Percentiles rank a stretch among this genome's conserved stretches.
Conservation (phyloP, 352 stramenopile genomes). For the Phytophthora macrochlamydospora region DNA sequence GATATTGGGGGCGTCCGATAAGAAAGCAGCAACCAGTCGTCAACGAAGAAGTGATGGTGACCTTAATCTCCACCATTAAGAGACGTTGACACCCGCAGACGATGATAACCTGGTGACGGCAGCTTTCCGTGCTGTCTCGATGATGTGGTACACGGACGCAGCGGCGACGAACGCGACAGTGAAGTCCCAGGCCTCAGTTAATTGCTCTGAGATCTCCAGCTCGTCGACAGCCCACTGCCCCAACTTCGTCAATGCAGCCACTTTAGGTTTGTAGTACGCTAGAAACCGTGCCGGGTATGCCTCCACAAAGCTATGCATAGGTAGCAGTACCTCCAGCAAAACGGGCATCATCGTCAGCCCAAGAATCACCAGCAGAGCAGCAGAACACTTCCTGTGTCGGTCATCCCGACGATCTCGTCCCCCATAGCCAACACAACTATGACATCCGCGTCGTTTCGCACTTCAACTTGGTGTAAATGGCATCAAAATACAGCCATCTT, state of each 20-base stretch:
- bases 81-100: slow-evolving; percentile 2
- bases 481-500: neutral
- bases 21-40: neutral
- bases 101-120: slow-evolving; percentile 4
- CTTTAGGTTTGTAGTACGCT: slow-evolving; percentile 42
- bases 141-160: slow-evolving; percentile 39
- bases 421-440: neutral
- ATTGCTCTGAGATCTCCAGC: slow-evolving; percentile 31
- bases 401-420: neutral
- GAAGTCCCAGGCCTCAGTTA: slow-evolving; percentile 39
- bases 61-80: neutral
- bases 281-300: slow-evolving; percentile 36
- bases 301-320: slow-evolving; percentile 16
- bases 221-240: slow-evolving; percentile 9
- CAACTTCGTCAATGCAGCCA: slow-evolving; percentile 7
- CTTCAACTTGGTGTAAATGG: neutral
- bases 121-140: slow-evolving; percentile 26
- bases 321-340: slow-evolving; percentile 9
- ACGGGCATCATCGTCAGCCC: slow-evolving; percentile 2
- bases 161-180: slow-evolving; percentile 35
- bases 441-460: slow-evolving; percentile 1
- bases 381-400: neutral
- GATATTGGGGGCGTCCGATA: slow-evolving; percentile 6
- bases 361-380: slow-evolving; percentile 6
- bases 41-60: slow-evolving; percentile 1